Percentiles rank a stretch among this genome's conserved stretches.
Evolutionary conservation across 257 asterid genomes (phyloP).

Genomic region (Ligustrum vulgare): DNA sequence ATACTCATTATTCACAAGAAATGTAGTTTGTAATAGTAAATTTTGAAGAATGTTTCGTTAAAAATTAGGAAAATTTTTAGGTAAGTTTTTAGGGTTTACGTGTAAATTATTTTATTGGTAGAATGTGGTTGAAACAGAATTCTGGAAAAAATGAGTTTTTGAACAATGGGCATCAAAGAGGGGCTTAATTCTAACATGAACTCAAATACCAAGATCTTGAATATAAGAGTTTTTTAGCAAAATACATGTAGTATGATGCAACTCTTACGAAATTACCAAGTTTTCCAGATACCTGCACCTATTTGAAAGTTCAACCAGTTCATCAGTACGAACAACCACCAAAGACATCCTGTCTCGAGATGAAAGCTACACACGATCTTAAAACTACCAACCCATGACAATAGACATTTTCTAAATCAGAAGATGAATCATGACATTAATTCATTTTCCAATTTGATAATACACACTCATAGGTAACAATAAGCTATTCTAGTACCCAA

Average conservation of each 20-base stretch:
- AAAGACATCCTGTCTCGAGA: neutral
- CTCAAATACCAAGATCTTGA: neutral
- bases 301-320: neutral
- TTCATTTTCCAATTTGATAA: neutral
- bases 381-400: neutral
- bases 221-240: neutral
- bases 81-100: too few relatives aligned
- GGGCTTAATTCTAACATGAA: neutral
- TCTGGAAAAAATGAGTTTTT: too few relatives aligned
- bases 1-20: too few relatives aligned
- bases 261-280: neutral
- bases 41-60: too few relatives aligned
- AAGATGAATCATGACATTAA: neutral
- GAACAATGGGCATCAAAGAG: too few relatives aligned
- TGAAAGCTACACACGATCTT: neutral
- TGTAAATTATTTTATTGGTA: too few relatives aligned
- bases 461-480: constrained; percentile 19
- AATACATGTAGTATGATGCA: neutral
- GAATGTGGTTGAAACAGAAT: too few relatives aligned
- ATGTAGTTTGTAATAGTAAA: too few relatives aligned
- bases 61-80: too few relatives aligned
- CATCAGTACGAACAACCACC: neutral
- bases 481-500: constrained; percentile 41
- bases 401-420: neutral
- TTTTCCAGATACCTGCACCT: neutral